Evolutionary conservation across 1,139 yeast species (phyloP).

Genomic region (Kodamaea fungicola): DNA sequence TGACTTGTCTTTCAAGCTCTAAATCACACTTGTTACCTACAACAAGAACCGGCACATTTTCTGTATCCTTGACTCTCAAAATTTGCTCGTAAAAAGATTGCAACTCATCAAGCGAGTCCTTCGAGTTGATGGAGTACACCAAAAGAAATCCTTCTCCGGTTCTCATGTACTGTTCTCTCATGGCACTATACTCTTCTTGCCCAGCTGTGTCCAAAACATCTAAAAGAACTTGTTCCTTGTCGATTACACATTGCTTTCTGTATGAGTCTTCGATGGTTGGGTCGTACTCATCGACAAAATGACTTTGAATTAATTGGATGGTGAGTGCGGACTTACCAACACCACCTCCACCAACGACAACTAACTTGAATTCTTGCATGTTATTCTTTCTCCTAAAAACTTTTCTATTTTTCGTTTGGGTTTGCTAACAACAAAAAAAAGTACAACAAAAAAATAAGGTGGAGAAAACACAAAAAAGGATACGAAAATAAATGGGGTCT

Average conservation of each 20-base stretch:
- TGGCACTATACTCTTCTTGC: slow-evolving; percentile 94
- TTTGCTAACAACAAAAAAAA: no score
- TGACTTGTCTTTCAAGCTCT: slow-evolving; percentile 73
- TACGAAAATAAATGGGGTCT: background rate
- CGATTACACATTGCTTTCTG: slow-evolving; percentile 53
- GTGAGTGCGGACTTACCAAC: slow-evolving; percentile 97
- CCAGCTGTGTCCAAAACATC: slow-evolving; percentile 97
- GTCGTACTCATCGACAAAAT: slow-evolving; percentile 93
- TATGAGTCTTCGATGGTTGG: slow-evolving; percentile 91
- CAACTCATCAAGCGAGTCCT: slow-evolving; percentile 76
- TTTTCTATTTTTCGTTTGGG: slow-evolving; percentile 1
- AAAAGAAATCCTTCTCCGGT: slow-evolving; percentile 89
- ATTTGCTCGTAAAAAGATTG: slow-evolving; percentile 79
- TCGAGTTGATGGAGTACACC: slow-evolving; percentile 80
- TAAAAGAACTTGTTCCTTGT: slow-evolving; percentile 47
- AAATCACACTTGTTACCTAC: slow-evolving; percentile 81
- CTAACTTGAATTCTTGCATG: slow-evolving; percentile 75
- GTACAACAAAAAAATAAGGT: background rate
- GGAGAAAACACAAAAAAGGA: background rate
- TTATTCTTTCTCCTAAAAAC: slow-evolving; percentile 12
- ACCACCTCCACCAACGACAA: slow-evolving; percentile 98
- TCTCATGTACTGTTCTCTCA: slow-evolving; percentile 93
- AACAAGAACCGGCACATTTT: slow-evolving; percentile 66
- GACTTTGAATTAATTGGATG: slow-evolving; percentile 84
- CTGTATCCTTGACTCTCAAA: slow-evolving; percentile 77